A percentile compares a stretch with the other conserved stretches of the same genome.
These are phyloP conservation scores for Syncephalastrum monosporum DNA, from an alignment of 371 early-diverging fungal species.

Conservation along the genomic window DNA sequence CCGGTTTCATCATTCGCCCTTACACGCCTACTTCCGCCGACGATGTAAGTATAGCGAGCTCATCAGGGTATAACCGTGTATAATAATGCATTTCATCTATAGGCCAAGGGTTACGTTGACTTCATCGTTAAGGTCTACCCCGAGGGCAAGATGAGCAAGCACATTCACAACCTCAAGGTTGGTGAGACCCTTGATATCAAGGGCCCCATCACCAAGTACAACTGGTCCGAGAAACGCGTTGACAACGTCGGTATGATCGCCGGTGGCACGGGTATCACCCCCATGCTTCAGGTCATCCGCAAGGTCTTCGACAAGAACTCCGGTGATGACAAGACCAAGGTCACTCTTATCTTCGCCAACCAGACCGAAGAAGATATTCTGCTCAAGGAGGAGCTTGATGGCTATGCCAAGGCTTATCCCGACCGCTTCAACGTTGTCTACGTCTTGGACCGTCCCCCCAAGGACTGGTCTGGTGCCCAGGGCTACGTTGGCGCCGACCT, in stretches of 20 bases:
- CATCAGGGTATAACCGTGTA: neutral
- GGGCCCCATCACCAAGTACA: slow-evolving; percentile 89
- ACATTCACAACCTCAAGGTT: slow-evolving; percentile 73
- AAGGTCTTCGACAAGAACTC: slow-evolving; percentile 67
- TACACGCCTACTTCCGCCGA: slow-evolving; percentile 87
- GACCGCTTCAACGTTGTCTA: slow-evolving; percentile 82
- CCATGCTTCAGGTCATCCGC: slow-evolving; percentile 83
- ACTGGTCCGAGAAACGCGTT: slow-evolving; percentile 73
- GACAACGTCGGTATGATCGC: slow-evolving; percentile 82
- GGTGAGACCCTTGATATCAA: slow-evolving; percentile 88
- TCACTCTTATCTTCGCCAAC: slow-evolving; percentile 89
- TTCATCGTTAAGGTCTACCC: slow-evolving; percentile 82
- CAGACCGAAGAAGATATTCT: slow-evolving; percentile 85
- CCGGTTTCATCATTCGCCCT: slow-evolving; percentile 74
- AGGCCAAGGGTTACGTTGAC: slow-evolving; percentile 78
- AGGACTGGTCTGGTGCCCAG: slow-evolving; percentile 62
- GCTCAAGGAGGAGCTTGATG: slow-evolving; percentile 77
- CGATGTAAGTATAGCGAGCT: slow-evolving; percentile 35
- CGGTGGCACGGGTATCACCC: slow-evolving; percentile 94
- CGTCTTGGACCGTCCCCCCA: slow-evolving; percentile 71
- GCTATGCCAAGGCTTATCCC: slow-evolving; percentile 65
- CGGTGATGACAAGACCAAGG: slow-evolving; percentile 72
- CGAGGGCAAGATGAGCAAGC: slow-evolving; percentile 74
- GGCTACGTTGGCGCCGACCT: slow-evolving; percentile 75
- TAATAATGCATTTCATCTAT: neutral